Base-by-base conservation (phyloP, 148 eudicot species). In the Heliamphora exappendiculata region DNA sequence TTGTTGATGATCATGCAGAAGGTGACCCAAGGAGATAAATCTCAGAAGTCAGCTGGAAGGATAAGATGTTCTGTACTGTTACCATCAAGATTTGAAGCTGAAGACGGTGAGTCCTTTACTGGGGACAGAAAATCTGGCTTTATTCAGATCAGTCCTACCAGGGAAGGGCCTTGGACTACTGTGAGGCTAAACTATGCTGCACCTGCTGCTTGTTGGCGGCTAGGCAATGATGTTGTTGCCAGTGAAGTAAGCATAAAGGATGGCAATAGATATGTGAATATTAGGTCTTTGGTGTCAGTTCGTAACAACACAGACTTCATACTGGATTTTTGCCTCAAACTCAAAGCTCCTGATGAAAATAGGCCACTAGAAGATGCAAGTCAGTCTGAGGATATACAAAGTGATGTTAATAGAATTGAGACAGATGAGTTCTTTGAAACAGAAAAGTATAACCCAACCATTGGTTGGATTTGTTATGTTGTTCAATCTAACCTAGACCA, bases 121-220 rank as follows among this genome's bases (percentile, higher is more conserved):
- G 83, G 80, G 64, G 81, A 82, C 72, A 81, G 78, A 83, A 88
- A 84, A 63, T 76, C 86, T 71, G 94, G 96, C 22, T 91, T 87
- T 66, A 85, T 95, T 83, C 94, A 92, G 83, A 91, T 92, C 58
- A 95, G 98, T 79, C 97, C 98, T 47, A 74, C 87, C 58, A 84
- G 76, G 53, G 94, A 91, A 78, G 98, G 98, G 67, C 97, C 98
- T 39, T 95, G 98, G 98, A 95, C 97, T 78, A 74, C 82, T 51
- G 89, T 95, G 72, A 89, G 92, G 85, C 81, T 95, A 70, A 95
- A 95, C 64, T 95, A 95, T 80, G 91, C 92, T 73, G 92, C 98
- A 79, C 96, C 97, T 80, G 89, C 93, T 82, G 96, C 97, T 77
- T 92, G 96, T 79, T 95, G 96, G 98, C 85, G 89, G 80, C 81